Conservation (phyloP, 805 yeast genomes). For the Lachancea meyersii region DNA sequence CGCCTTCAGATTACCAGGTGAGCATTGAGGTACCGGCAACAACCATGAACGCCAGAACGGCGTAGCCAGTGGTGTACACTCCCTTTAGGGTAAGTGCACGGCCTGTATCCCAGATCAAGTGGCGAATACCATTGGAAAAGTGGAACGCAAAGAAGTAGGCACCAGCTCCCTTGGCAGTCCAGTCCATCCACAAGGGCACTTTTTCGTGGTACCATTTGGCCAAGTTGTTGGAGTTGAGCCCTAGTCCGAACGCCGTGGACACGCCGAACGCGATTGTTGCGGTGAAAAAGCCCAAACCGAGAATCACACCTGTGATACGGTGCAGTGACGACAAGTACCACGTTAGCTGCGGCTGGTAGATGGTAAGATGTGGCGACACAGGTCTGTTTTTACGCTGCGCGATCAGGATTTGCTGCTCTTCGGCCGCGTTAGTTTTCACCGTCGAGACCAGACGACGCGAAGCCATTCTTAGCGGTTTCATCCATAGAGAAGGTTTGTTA, state of each 20-base stretch:
- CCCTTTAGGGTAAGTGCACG: slow-evolving; percentile 73
- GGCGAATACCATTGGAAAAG: slow-evolving; percentile 82
- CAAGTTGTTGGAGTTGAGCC: slow-evolving; percentile 32
- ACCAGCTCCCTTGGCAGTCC: slow-evolving; percentile 59
- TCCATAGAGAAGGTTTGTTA: slow-evolving; percentile 7
- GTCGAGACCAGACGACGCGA: slow-evolving; percentile 26
- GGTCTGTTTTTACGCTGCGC: slow-evolving; percentile 88
- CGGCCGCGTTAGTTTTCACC: slow-evolving; percentile 48
- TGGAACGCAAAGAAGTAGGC: slow-evolving; percentile 88
- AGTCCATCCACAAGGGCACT: slow-evolving; percentile 58
- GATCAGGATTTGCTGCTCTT: slow-evolving; percentile 63
- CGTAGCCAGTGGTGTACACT: slow-evolving; percentile 87
- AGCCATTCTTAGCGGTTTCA: slow-evolving; percentile 2
- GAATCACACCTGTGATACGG: slow-evolving; percentile 79
- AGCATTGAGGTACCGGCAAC: slow-evolving; percentile 54
- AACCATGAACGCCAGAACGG: slow-evolving; percentile 60
- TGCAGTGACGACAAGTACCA: slow-evolving; percentile 75
- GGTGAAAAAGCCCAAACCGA: slow-evolving; percentile 75
- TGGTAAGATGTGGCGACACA: slow-evolving; percentile 79
- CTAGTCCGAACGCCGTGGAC: slow-evolving; percentile 54
- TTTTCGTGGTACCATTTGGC: slow-evolving; percentile 43
- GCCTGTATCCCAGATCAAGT: slow-evolving; percentile 89
- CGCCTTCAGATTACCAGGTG: slow-evolving; percentile 9
- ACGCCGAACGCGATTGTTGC: slow-evolving; percentile 72
- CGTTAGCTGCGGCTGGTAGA: slow-evolving; percentile 88